Evolutionary conservation across 805 yeast genomes (phyloP).

Genomic region (Saccharomyces eubayanus): DNA sequence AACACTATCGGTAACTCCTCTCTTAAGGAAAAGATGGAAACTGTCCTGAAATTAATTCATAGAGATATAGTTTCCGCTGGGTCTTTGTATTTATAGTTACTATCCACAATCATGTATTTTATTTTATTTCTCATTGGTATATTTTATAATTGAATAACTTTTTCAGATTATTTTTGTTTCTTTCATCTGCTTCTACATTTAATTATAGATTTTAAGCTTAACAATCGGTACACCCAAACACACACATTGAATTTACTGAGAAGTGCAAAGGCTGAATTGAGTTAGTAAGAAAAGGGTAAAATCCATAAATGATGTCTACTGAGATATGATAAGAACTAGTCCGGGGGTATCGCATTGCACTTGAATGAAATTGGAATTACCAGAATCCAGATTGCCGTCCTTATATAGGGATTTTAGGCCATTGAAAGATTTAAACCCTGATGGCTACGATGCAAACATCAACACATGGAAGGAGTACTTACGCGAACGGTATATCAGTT

Average conservation of each 20-base stretch:
- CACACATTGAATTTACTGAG: neutral
- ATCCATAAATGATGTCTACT: neutral
- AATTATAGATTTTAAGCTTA: neutral
- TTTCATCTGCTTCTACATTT: neutral
- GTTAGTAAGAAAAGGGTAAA: neutral
- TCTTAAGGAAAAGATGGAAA: constrained; percentile 80
- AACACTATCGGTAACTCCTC: constrained; percentile 88
- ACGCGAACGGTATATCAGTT: constrained; percentile 4
- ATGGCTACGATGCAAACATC: constrained; percentile 36
- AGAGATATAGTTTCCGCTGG: constrained; percentile 97
- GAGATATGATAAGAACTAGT: neutral
- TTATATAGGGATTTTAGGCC: constrained; percentile 34
- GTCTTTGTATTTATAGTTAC: constrained; percentile 56
- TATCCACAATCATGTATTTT: neutral
- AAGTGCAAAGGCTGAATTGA: neutral
- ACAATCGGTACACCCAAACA: neutral
- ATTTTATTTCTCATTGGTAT: neutral
- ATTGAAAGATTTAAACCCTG: constrained; percentile 32
- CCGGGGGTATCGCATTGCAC: neutral
- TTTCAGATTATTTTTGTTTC: neutral
- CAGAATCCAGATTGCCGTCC: constrained; percentile 33
- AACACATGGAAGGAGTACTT: constrained; percentile 32
- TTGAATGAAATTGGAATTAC: constrained; percentile 7
- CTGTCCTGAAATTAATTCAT: constrained; percentile 75
- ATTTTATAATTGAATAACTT: neutral